Evolutionary conservation across 2,329 filamentous ascomycete species (phyloP), one percentile per base, ranked within the genome.

Genomic region (Xylariales sp.): DNA sequence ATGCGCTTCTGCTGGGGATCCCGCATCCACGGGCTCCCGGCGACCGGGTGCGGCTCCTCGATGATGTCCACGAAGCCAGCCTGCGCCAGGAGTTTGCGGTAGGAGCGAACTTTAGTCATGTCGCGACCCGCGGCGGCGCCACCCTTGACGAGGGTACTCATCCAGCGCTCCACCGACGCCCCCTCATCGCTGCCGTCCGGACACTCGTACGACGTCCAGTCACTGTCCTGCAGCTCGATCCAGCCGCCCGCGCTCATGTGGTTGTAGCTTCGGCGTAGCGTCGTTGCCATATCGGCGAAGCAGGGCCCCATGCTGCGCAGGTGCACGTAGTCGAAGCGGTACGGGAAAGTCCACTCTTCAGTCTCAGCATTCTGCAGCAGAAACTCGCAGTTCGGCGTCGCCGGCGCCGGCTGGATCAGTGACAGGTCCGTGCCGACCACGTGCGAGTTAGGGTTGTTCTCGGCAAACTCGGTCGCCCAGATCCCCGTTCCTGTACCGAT

Each of bases 351-450:
- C 33, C 33, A 37, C 10, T 37, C 33, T 12, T 37, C 24, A n/a
- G 27, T 37, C 19, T 42, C 32, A 10, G 35, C 29, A 17, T 42
- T 27, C 18, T 38, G 36, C 6, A 23, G 24, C 4, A 39, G 14
- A 12, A 39, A 38, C 2, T 31, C 18, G 20, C 30, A 38, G 14
- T 38, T 42, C 16, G 28, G 19, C 14, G 23, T 30, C 10, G 25
- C 24, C 3, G 15, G 28, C 14, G 36, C 29, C 7, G 40, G 30
- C 17, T 42, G 40, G 4, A 42, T 42, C 13, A 31, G 30, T 12
- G 31, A 36, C 31, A 42, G 17, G 21, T 42, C 40, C 11, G 40
- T 42, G 3, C 40, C 40, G 18, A 39, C 29, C 10, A 42, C 37
- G 17, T 36, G 11, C 15, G 24, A 23, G 1, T 14, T 12, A 12